A percentile compares a stretch with the other conserved stretches of the same genome.
Conservation (phyloP, 2,329 filamentous ascomycete genomes). For the Ambrosiella beaveri region DNA sequence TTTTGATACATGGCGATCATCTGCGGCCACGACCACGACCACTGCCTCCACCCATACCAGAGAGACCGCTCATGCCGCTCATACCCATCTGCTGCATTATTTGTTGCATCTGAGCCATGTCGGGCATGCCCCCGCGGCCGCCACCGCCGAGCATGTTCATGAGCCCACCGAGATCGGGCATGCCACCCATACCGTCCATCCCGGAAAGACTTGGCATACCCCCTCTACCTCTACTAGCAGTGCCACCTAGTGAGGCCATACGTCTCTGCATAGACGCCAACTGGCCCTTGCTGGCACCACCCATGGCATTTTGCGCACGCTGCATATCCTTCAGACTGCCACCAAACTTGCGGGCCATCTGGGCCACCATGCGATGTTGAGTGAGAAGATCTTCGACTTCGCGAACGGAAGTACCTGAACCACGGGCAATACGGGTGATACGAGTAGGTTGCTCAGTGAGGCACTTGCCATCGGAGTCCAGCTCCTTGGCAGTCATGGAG, state of each 20-base stretch:
- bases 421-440: conserved; percentile 80
- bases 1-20: not conserved
- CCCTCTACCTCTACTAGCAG: conserved; percentile 24
- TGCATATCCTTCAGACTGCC: conserved; percentile 98
- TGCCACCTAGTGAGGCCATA: conserved; percentile 84
- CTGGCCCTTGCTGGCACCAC: conserved; percentile 76
- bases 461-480: conserved; percentile 88
- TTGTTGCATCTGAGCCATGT: conserved; percentile 63
- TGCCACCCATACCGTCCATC: conserved; percentile 68
- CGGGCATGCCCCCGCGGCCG: conserved; percentile 45
- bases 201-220: conserved; percentile 34
- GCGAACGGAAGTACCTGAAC: conserved; percentile 73
- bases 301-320: conserved; percentile 77
- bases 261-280: conserved; percentile 98
- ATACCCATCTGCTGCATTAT: conserved; percentile 62
- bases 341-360: conserved; percentile 98
- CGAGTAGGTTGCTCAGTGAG: conserved; percentile 83
- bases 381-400: conserved; percentile 96
- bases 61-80: conserved; percentile 25
- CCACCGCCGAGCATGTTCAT: conserved; percentile 74
- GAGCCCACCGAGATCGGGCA: conserved; percentile 70
- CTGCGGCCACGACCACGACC: conserved; percentile 13
- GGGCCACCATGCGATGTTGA: conserved; percentile 96
- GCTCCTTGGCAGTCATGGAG: conserved; percentile 90
- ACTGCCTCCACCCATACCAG: conserved; percentile 19